Evolutionary conservation across 805 yeast species (phyloP), one percentile per base, ranked within the genome.

Genomic region (Ogataea minuta): DNA sequence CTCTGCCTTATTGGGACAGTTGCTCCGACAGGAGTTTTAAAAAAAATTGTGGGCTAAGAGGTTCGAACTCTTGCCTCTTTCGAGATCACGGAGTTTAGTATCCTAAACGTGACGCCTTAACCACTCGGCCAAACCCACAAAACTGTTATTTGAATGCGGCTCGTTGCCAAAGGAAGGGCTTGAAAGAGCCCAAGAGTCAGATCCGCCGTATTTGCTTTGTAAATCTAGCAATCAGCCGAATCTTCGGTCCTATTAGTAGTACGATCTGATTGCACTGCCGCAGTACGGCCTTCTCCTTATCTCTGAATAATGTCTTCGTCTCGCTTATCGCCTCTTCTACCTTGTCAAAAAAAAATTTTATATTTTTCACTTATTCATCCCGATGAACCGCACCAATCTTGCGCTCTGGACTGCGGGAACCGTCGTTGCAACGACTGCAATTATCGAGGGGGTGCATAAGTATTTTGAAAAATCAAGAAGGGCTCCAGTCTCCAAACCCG

Each of bases 391-490:
- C 13, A 19, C 24, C 17, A 45, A 39, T 14, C 29, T 52, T 4
- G 50, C 37, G 4, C 21, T 46, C 4, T 49, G 49, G 52, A 47
- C 49, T 3, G 36, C 39, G 3, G 29, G 40, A 2, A 64, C 70
- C 1, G 69, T 67, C 2, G 58, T 30, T 48, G 45, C 59, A 2
- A 63, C 72, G 5, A 58, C 64, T 2, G 64, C 64, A 1, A 43
- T 59, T 3, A 61, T 70, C 1, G 75, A 70, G 41, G 55, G 59
- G 1, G 44, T 57, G 21, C 74, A 69, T 45, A 35, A 32, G 20
- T 64, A 54, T 20, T 14, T 25, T 9, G 38, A 24, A 33, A 33
- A 21, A 30, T 17, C 45, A 13, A 14, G 31, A 27, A 26, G n/a
- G 9, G 12, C 5, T 8, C 12, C 16, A 20, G 3, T n/a, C 10